A percentile compares a stretch with the other conserved stretches of the same genome.
phyloP scores from a whole-genome alignment of 768 basidiomycete genomes.

The Suillus placidus region DNA sequence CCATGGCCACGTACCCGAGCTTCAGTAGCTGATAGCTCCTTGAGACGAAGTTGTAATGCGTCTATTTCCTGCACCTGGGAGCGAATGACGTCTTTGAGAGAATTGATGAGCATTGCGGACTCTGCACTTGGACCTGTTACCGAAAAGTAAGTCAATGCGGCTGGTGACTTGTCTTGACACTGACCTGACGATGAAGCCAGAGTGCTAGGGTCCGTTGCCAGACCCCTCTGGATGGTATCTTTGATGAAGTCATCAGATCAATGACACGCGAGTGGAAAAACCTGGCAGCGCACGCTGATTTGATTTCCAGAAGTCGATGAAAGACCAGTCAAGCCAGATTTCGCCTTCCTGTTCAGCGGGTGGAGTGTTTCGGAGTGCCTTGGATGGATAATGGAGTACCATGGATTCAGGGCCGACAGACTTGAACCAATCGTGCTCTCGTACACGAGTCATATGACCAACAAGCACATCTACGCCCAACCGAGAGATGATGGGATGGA shows the following conservation, averaged over 20 bases:
- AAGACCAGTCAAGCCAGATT: conserved; percentile 98
- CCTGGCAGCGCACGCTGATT: conserved; percentile 73
- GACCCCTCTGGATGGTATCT: conserved; percentile 79
- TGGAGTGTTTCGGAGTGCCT: conserved; percentile 7
- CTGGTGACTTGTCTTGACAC: conserved; percentile 17
- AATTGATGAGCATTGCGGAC: conserved; percentile 77
- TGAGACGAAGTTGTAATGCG: conserved; percentile 60
- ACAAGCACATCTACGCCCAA: conserved; percentile 89
- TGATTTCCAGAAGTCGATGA: conserved; percentile 98
- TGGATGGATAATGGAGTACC: conserved; percentile 58
- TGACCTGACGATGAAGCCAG: conserved; percentile 61
- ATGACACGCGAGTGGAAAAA: background rate
- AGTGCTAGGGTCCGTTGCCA: conserved; percentile 70
- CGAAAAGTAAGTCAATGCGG: conserved; percentile 3
- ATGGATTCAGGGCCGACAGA: conserved; percentile 83
- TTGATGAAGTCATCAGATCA: conserved; percentile 6
- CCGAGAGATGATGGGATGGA: conserved; percentile 87
- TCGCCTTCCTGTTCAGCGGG: conserved; percentile 67
- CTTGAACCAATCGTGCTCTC: conserved; percentile 94
- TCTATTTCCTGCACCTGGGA: conserved; percentile 84
- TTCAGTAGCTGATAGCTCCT: conserved; percentile 38
- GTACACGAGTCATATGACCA: conserved; percentile 81
- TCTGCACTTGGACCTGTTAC: conserved; percentile 68
- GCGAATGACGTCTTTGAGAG: conserved; percentile 81
- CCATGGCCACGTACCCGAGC: conserved; percentile 35